Base-by-base conservation (phyloP, 164 flowering plant species). In the Platanus orientalis region DNA sequence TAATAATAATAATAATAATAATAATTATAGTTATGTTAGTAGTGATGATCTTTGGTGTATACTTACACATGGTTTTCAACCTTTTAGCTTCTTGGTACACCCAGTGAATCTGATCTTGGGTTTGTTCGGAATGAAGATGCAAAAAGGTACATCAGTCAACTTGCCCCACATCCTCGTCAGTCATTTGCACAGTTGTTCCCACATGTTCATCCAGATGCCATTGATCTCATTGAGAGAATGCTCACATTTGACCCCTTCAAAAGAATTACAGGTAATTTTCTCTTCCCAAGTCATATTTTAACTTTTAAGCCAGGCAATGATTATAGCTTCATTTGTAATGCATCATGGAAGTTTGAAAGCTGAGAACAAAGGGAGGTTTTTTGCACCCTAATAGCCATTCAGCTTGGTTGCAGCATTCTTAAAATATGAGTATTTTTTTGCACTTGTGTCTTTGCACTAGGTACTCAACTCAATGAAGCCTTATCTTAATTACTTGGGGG, bases 211-310 rank as follows among this genome's bases (percentile, higher is more conserved):
- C 94, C 92, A 1, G 65, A 76, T 50, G 97, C 96, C 57, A 87
- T 93, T 60, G 97, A 93, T 78, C 91, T 93, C 13, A 65, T 93
- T 21, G 97, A 93, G 59, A 89, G 66, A 77, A 93, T 93, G 97
- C 64, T 93, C 72, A 87, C 96, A 67, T 87, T 90, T 76, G 87
- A 93, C 69, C 98, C 98, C 44, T 61, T 79, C 9, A 81, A 54
- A 72, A 83, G 97, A 81, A 90, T 94, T 23, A 90, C 97, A 65
- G 98, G 98, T 90, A 69, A 7, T 45, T 57, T 42, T 26, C 2
- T 20, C 4, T 34, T 49, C 12, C n/a, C 27, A 21, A 20, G 20
- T 45, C 12, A 5, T 45, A 17, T 45, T 45, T 45, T 1, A 3
- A 36, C 12, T 10, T 36, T 36, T 7, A 10, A 36, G 42, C 12